Evolutionary conservation across 169 alveolate species (phyloP).

Genomic region (Cryptosporidium parvum): DNA sequence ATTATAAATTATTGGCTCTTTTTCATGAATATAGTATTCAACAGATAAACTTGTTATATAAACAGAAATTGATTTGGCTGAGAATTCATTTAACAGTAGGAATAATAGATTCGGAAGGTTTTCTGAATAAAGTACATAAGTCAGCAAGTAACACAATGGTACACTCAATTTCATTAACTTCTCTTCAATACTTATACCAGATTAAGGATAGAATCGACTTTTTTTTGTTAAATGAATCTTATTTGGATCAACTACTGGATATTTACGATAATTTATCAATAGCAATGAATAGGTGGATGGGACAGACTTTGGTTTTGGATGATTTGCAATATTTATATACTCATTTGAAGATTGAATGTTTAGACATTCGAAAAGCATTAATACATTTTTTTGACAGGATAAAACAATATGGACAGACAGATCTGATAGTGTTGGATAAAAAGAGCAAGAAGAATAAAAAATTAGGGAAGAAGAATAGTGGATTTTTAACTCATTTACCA

Average conservation of each 20-base stretch:
- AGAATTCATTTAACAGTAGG: slow-evolving; percentile 4
- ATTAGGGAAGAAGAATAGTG: neutral
- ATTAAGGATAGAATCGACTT: slow-evolving; percentile 27
- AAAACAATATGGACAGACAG: neutral
- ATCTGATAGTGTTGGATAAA: neutral
- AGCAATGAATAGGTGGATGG: slow-evolving; percentile 38
- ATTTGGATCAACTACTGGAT: neutral
- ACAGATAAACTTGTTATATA: slow-evolving; percentile 42
- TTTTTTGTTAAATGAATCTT: slow-evolving; percentile 10
- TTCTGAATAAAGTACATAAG: neutral
- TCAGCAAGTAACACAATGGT: slow-evolving; percentile 23
- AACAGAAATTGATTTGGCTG: slow-evolving; percentile 17
- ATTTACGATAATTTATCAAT: slow-evolving; percentile 7
- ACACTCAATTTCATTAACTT: slow-evolving; percentile 20
- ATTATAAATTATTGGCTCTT: neutral
- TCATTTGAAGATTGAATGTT: slow-evolving; percentile 21
- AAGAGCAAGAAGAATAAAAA: neutral
- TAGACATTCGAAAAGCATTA: neutral
- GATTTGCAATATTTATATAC: slow-evolving; percentile 38
- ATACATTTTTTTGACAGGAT: neutral
- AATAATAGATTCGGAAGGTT: neutral
- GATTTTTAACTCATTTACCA: neutral
- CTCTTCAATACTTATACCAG: slow-evolving; percentile 44
- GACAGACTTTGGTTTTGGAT: slow-evolving; percentile 21
- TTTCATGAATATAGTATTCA: slow-evolving; percentile 20